Evolutionary conservation across 1,284 basidiomycete species (phyloP).

Genomic region (Baeospora myosura): DNA sequence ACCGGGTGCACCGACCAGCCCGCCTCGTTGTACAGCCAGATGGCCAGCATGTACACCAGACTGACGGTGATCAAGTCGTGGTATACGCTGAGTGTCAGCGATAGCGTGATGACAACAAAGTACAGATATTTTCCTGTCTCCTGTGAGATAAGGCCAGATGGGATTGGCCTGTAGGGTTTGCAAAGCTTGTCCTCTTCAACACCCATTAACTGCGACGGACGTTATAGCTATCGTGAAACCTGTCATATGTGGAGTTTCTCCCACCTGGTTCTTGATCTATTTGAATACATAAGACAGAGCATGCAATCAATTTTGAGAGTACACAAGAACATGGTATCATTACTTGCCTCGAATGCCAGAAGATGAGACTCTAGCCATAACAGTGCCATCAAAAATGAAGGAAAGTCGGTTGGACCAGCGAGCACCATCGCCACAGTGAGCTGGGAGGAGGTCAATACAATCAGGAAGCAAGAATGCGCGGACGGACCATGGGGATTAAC

Average conservation of each 20-base stretch:
- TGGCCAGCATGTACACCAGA: conserved; percentile 24
- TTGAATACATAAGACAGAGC: no score
- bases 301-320: background rate
- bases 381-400: conserved; percentile 9
- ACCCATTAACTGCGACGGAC: conserved; percentile 10
- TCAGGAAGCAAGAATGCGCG: background rate
- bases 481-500: background rate
- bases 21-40: conserved; percentile 26
- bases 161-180: conserved; percentile 30
- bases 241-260: background rate
- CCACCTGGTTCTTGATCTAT: conserved; percentile 18
- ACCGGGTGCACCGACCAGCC: conserved; percentile 23
- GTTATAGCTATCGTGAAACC: background rate
- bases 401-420: conserved; percentile 10
- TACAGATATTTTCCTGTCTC: conserved; percentile 18
- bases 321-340: background rate
- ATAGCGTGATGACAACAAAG: conserved; percentile 19
- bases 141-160: conserved; percentile 26
- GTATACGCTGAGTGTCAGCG: conserved; percentile 18
- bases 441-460: background rate
- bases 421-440: conserved; percentile 7
- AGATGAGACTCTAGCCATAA: conserved; percentile 12
- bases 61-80: conserved; percentile 17
- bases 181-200: conserved; percentile 28
- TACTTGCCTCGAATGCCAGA: conserved; percentile 10